Evolutionary conservation across 2,329 filamentous ascomycete genomes (phyloP).

Genomic region (Hirsutella minnesotensis): DNA sequence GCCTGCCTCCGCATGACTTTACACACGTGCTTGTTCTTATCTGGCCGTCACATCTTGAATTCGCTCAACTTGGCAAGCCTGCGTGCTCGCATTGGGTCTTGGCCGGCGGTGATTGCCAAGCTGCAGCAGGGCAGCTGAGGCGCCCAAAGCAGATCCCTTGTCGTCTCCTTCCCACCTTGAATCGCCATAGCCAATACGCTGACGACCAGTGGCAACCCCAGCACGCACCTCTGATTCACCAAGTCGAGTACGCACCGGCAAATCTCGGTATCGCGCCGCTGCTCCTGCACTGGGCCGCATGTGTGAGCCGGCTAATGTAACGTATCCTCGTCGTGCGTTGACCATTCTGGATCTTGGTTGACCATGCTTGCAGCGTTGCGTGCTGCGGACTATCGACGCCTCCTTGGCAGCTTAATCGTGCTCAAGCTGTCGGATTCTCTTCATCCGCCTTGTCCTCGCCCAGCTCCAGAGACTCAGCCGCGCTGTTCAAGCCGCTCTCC

Average conservation of each 20-base stretch:
- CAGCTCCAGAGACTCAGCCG: conserved; percentile 26
- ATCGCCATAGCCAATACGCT: not conserved
- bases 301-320: not conserved
- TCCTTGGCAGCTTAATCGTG: not conserved
- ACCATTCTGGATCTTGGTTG: not conserved
- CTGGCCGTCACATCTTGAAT: not conserved
- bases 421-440: conserved; percentile 4
- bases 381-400: not conserved
- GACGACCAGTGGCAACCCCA: not conserved
- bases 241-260: not conserved
- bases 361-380: not conserved
- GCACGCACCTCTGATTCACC: not conserved
- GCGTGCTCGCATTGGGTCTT: not conserved
- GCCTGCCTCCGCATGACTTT: too few relatives aligned
- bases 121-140: not conserved
- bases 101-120: not conserved
- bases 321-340: not conserved
- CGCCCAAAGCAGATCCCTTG: not conserved
- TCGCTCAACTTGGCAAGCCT: not conserved
- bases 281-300: not conserved
- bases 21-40: not conserved
- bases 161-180: not conserved
- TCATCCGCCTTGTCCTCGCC: conserved; percentile 19
- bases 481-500: conserved; percentile 28
- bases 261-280: not conserved